A percentile compares a stretch with the other conserved stretches of the same genome.
Conservation (phyloP, 140 eudicot species). For the Erigeron philadelphicus region DNA sequence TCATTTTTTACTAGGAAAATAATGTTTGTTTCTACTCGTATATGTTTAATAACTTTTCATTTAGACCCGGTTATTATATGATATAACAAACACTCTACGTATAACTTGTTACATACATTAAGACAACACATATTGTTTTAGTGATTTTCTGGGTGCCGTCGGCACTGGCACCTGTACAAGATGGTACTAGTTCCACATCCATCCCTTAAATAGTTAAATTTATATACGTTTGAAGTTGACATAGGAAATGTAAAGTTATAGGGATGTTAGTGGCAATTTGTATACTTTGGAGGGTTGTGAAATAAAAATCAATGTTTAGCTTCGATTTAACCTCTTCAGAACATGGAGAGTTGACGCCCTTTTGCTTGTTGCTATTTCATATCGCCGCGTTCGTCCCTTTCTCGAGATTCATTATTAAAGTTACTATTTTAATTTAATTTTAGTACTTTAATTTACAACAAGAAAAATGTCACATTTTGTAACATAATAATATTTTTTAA, state of each 20-base stretch:
- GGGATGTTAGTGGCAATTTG: neutral
- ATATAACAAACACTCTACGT: neutral
- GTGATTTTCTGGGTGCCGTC: too few species aligned
- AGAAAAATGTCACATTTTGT: too few species aligned
- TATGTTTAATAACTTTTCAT: neutral
- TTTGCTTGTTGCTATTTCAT: slow-evolving; percentile 17
- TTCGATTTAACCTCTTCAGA: slow-evolving; percentile 18
- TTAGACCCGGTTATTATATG: neutral
- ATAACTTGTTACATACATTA: neutral
- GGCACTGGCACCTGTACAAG: too few species aligned
- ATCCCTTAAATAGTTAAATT: too few species aligned
- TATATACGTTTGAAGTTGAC: neutral
- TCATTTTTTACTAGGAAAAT: slow-evolving; percentile 21
- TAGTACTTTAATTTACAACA: too few species aligned
- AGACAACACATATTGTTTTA: too few species aligned
- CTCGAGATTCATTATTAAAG: neutral
- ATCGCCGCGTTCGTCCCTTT: slow-evolving; percentile 33
- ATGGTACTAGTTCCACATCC: too few species aligned
- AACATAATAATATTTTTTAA: too few species aligned
- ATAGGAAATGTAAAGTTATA: slow-evolving; percentile 16
- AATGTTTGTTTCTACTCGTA: neutral
- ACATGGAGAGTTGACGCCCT: slow-evolving; percentile 36
- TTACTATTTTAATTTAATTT: too few species aligned
- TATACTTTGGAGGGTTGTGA: slow-evolving; percentile 21
- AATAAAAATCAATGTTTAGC: neutral